Evolutionary conservation across 2,329 filamentous ascomycete species (phyloP).

Genomic region (Verticillium longisporum): DNA sequence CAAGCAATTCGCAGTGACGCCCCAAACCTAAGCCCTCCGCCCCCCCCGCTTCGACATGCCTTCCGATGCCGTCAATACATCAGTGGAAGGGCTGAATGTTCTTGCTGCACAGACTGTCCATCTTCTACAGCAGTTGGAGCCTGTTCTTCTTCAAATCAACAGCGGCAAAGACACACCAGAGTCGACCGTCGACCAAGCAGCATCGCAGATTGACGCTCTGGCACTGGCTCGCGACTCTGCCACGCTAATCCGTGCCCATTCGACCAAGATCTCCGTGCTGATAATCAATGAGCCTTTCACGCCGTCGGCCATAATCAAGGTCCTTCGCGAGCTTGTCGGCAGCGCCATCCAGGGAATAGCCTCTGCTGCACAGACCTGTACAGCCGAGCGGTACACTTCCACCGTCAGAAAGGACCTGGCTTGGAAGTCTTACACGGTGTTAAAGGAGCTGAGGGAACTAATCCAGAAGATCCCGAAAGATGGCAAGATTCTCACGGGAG

Average conservation of each 20-base stretch:
- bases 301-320: conserved; percentile 62
- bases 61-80: conserved; percentile 12
- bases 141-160: conserved; percentile 31
- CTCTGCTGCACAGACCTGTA: conserved; percentile 61
- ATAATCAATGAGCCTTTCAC: conserved; percentile 85
- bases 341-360: conserved; percentile 70
- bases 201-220: conserved; percentile 48
- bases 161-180: conserved; percentile 16
- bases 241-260: conserved; percentile 69
- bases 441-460: conserved; percentile 57
- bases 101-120: conserved; percentile 28
- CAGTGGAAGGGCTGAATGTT: conserved; percentile 29
- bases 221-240: conserved; percentile 65
- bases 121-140: conserved; percentile 35
- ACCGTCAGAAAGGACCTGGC: conserved; percentile 59
- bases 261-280: conserved; percentile 81
- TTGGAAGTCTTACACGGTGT: conserved; percentile 48
- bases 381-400: conserved; percentile 52
- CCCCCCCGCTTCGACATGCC: too few relatives aligned
- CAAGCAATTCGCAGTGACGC: not conserved
- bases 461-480: conserved; percentile 53
- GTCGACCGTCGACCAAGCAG: conserved; percentile 5
- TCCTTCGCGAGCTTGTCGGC: conserved; percentile 65
- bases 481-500: conserved; percentile 43
- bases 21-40: too few relatives aligned